Conservation (phyloP, 768 basidiomycete genomes). For the Mycena capillaripes region DNA sequence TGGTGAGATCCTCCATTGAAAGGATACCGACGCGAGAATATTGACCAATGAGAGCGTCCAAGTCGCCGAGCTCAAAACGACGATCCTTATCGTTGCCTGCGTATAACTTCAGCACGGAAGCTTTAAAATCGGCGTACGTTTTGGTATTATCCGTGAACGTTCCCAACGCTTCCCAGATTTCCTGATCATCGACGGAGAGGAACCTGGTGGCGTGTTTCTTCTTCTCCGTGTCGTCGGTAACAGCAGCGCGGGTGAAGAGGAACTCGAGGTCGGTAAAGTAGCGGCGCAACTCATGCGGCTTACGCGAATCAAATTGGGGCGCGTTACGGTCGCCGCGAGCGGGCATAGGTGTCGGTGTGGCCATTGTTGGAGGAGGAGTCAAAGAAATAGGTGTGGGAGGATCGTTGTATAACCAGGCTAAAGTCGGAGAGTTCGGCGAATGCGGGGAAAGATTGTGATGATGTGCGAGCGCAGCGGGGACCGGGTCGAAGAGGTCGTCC, state of each 20-base stretch:
- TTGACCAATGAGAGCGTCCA: conserved; percentile 41
- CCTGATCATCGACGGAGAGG: conserved; percentile 33
- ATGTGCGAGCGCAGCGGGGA: not conserved
- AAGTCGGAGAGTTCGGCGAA: not conserved
- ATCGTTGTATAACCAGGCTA: conserved; percentile 11
- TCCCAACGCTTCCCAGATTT: conserved; percentile 37
- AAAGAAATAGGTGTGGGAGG: conserved; percentile 16
- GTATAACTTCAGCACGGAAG: conserved; percentile 41
- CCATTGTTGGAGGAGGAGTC: not conserved
- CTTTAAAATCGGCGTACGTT: conserved; percentile 40
- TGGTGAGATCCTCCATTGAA: conserved; percentile 33
- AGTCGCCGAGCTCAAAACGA: conserved; percentile 31
- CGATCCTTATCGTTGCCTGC: conserved; percentile 35
- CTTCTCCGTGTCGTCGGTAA: conserved; percentile 32
- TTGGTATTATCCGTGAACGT: conserved; percentile 18
- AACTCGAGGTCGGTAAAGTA: conserved; percentile 40
- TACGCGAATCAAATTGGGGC: conserved; percentile 33
- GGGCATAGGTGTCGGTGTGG: conserved; percentile 34
- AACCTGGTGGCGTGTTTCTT: conserved; percentile 35
- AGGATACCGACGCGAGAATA: conserved; percentile 34
- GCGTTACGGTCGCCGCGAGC: conserved; percentile 36
- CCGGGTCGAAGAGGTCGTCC: not conserved
- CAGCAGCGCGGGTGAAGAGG: conserved; percentile 1
- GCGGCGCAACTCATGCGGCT: conserved; percentile 34
- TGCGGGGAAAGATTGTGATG: conserved; percentile 22